Base-by-base conservation (phyloP, 2,329 filamentous ascomycete species). In the Colletotrichum lentis region DNA sequence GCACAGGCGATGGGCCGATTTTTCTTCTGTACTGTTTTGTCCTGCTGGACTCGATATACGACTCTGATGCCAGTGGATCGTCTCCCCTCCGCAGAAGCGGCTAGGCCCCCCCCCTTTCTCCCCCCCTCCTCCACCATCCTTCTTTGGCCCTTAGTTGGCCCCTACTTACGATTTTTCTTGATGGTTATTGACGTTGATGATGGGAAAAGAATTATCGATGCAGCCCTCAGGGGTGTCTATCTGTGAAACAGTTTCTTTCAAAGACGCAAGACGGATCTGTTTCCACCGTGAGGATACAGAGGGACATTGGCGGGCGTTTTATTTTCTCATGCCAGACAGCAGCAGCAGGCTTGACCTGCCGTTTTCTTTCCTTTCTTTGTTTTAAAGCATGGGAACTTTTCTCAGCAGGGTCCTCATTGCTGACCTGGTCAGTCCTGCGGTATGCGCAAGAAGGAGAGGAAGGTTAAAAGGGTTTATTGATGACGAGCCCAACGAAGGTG, bases 31-130 rank as follows among this genome's bases (percentile, higher is more conserved):
- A 65, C 61, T 65, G 55, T 68, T 61, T 68, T 68, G 55, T 65
- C 43, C 35, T 65, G 66, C 66, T 68, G 66, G 66, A 68, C 66
- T 65, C 62, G 44, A 66, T 41, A 65, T 68, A 68, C 54, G 66
- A 56, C 62, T 50, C 60, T 61, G 62, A 61, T 56, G 50, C 62
- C 55, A 68, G 66, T 68, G 66, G 66, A 68, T 68, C 62, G 66
- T 65, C 66, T 22, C 44, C 65, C 54, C 65, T 66, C 65, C 12
- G 37, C 47, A 46, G 35, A 60, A 55, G 62, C 62, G 62, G 56
- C 66, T 68, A 61, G 54, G 16, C 62, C 56, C 50, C 27, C 50
- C 56, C 53, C 52, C 39, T 49, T 49, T 27, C n/a, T n/a, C n/a
- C n/a, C n/a, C 8, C 2, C 12, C 49, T 14, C 12, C 12, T 11